Conservation (phyloP, 257 asterid genomes). For the Mitragyna speciosa region DNA sequence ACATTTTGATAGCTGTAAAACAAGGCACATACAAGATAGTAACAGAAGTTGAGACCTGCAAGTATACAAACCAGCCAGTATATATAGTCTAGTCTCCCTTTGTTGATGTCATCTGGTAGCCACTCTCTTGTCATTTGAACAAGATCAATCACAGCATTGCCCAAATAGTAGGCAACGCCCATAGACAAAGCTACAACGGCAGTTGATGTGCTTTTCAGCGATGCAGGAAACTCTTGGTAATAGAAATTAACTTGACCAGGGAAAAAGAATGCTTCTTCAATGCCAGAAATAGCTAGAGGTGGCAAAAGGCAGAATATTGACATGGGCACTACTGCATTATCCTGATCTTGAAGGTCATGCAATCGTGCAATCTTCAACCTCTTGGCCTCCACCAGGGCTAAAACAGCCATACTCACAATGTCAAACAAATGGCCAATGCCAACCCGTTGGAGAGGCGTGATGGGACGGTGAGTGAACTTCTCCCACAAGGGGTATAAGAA, state of each 20-base stretch:
- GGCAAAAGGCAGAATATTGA: slow-evolving; percentile 54
- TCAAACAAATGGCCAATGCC: slow-evolving; percentile 55
- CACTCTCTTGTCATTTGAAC: slow-evolving; percentile 42
- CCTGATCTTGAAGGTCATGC: slow-evolving; percentile 18
- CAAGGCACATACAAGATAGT: slow-evolving; percentile 45
- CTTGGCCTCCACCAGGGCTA: slow-evolving; percentile 48
- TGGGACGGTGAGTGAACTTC: slow-evolving; percentile 35
- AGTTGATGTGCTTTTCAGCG: slow-evolving; percentile 34
- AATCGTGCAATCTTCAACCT: slow-evolving; percentile 16
- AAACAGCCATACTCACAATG: slow-evolving; percentile 43
- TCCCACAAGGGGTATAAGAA: slow-evolving; percentile 49
- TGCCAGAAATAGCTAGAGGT: slow-evolving; percentile 44
- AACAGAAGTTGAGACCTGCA: slow-evolving; percentile 47
- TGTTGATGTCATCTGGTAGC: slow-evolving; percentile 63
- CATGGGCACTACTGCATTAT: slow-evolving; percentile 17
- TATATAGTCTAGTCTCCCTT: slow-evolving; percentile 66
- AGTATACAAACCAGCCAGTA: slow-evolving; percentile 58
- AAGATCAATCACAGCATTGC: slow-evolving; percentile 33
- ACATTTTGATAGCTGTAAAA: slow-evolving; percentile 28
- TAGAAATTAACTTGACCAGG: slow-evolving; percentile 35
- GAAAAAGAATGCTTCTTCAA: slow-evolving; percentile 38
- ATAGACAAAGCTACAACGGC: slow-evolving; percentile 33
- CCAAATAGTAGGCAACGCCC: slow-evolving; percentile 32
- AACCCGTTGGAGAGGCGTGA: slow-evolving; percentile 55
- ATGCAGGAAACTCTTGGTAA: slow-evolving; percentile 37